A percentile compares a stretch with the other conserved stretches of the same genome.
Conservation (phyloP, 2,329 filamentous ascomycete genomes). For the Grosmannia clavigera region DNA sequence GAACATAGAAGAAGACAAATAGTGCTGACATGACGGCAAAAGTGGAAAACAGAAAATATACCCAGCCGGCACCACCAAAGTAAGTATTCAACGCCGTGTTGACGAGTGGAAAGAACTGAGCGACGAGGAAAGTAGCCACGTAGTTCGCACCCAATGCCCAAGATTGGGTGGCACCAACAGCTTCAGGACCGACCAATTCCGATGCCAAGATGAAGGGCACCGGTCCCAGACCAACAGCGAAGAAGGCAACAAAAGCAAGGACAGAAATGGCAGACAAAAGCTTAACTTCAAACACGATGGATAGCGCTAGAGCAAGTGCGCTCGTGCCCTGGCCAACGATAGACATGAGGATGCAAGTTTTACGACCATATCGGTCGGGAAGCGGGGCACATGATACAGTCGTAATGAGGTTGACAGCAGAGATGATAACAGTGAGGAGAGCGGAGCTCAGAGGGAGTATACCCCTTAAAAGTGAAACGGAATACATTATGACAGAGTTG, state of each 20-base stretch:
- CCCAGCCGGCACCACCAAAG: slow-evolving; percentile 60
- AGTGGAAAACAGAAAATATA: slow-evolving; percentile 83
- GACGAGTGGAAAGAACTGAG: slow-evolving; percentile 86
- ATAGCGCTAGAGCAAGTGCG: slow-evolving; percentile 65
- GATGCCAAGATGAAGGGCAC: slow-evolving; percentile 91
- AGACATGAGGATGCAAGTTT: slow-evolving; percentile 69
- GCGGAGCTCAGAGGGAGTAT: slow-evolving; percentile 73
- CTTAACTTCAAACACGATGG: slow-evolving; percentile 62
- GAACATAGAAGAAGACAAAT: slow-evolving; percentile 65
- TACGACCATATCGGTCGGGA: slow-evolving; percentile 78
- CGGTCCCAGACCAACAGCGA: slow-evolving; percentile 81
- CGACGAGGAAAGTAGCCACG: slow-evolving; percentile 80
- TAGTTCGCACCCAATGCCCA: slow-evolving; percentile 83
- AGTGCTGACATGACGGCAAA: slow-evolving; percentile 55
- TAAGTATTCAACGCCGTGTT: slow-evolving; percentile 57
- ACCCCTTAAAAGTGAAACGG: slow-evolving; percentile 72
- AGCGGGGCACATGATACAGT: slow-evolving; percentile 74
- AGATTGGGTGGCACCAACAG: slow-evolving; percentile 81
- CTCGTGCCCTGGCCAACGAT: slow-evolving; percentile 74
- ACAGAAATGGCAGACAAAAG: slow-evolving; percentile 71
- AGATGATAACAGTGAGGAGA: slow-evolving; percentile 77
- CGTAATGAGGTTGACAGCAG: slow-evolving; percentile 71
- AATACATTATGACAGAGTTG: slow-evolving; percentile 98
- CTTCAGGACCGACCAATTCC: slow-evolving; percentile 81
- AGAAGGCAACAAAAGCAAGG: slow-evolving; percentile 76